A percentile compares a stretch with the other conserved stretches of the same genome.
Conservation (phyloP, 441 rosid species). For the Gossypium schwendimanii region DNA sequence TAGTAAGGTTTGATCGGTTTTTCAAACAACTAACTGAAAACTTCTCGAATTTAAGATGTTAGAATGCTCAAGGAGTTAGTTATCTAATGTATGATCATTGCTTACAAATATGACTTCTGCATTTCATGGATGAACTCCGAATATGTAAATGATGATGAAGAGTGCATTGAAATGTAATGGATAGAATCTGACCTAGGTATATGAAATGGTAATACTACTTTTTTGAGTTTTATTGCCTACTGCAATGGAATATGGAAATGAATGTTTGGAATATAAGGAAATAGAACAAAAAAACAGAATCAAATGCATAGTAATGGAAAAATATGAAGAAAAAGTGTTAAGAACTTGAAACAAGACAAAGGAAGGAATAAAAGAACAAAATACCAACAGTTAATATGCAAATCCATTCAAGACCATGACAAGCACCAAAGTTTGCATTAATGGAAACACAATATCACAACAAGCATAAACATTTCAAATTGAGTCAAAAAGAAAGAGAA, state of each 20-base stretch:
- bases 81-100: background rate
- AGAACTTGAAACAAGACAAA: background rate
- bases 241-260: background rate
- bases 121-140: background rate
- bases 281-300: background rate
- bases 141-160: background rate
- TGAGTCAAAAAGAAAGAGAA: background rate
- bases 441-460: background rate
- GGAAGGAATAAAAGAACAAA: conserved; percentile 6
- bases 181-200: background rate
- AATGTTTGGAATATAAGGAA: background rate
- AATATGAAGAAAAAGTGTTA: background rate
- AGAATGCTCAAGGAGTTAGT: background rate
- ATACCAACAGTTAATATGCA: background rate
- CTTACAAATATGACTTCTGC: background rate
- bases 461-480: background rate
- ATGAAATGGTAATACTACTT: background rate
- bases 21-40: conserved; percentile 1
- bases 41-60: background rate
- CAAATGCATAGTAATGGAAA: conserved; percentile 1
- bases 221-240: background rate
- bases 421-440: conserved; percentile 2
- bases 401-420: background rate
- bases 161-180: background rate
- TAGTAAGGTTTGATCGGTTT: conserved; percentile 5